Evolutionary conservation across 2,329 filamentous ascomycete species (phyloP), one percentile per base, ranked within the genome.

Genomic region (Aspergillus sp.): DNA sequence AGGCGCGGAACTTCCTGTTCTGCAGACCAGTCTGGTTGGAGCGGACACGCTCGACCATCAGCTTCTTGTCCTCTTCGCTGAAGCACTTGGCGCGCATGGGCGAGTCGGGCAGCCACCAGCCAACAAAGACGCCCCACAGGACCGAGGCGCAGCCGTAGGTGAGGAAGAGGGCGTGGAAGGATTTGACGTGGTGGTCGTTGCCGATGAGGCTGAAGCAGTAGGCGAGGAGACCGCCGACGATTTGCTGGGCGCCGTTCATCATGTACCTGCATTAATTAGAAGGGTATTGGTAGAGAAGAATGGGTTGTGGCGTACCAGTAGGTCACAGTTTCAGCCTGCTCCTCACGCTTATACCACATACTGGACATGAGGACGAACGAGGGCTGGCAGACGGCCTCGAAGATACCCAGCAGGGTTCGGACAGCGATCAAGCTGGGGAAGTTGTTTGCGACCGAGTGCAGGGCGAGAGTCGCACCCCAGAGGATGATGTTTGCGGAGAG

Each of bases 241-340:
- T 88, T 70, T 91, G 89, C 71, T 91, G 89, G 0, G 82, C 83
- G 2, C 89, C 89, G 71, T 91, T 92, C 88, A 91, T 91, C 86
- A 90, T 90, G 74, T 90, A 89, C 76, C 79, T 79, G 30, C 9
- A 4, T 4, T 3, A 7, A 34, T 54, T 43, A 49, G 41, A 30
- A 5, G 3, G 4, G 5, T 3, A 0, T 22, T 3, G 3, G 6
- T 48, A 11, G 8, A 15, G 25, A 17, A 19, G 34, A 34, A 41
- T 30, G 3, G 45, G 13, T 13, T 22, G 7, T 13, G 4, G 64
- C 68, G 63, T 81, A 86, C 89, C 89, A 91, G 74, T 87, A 90
- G 0, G 87, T 89, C 3, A 91, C 87, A 5, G 86, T 84, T 0
- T 83, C 74, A 0, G 88, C 84, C 70, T 91, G 89, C 68, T 91